These are phyloP conservation scores for Mercurialis annua DNA, from an alignment of 345 rosid species.

Conservation along the genomic window DNA sequence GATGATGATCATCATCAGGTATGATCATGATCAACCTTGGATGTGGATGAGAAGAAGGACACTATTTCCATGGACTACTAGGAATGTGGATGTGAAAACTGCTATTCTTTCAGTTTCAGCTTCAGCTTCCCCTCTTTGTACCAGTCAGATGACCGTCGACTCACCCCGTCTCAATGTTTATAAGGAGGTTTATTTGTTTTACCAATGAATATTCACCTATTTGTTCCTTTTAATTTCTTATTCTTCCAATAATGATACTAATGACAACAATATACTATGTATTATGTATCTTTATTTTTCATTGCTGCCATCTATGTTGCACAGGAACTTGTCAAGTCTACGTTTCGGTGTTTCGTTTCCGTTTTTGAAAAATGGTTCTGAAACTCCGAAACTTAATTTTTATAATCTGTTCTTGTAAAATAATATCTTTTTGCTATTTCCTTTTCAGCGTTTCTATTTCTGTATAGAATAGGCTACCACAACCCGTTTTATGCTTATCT, in stretches of 20 bases:
- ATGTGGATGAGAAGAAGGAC: constrained; percentile 39
- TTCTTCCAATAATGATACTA: no score
- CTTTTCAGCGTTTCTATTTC: no score
- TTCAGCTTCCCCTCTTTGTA: constrained; percentile 66
- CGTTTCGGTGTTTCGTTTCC: no score
- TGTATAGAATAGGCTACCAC: no score
- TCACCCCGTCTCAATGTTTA: constrained; percentile 50
- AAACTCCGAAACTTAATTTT: no score
- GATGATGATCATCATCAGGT: constrained; percentile 58
- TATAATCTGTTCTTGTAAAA: no score
- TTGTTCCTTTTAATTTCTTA: not conserved
- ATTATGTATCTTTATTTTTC: not conserved
- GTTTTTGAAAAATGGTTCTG: no score
- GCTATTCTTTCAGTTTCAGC: constrained; percentile 37
- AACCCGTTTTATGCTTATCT: not conserved
- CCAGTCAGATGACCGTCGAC: constrained; percentile 56
- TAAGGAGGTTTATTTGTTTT: constrained; percentile 71
- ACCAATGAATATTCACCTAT: constrained; percentile 13
- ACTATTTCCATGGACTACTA: constrained; percentile 33
- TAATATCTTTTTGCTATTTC: no score
- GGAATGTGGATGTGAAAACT: constrained; percentile 25
- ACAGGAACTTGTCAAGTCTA: no score
- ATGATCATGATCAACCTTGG: constrained; percentile 48
- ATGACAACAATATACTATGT: not conserved
- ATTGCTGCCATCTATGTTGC: constrained; percentile 5